phyloP scores from a whole-genome alignment of 176 grass and related monocot genomes.

The Bolboschoenus planiculmis region DNA sequence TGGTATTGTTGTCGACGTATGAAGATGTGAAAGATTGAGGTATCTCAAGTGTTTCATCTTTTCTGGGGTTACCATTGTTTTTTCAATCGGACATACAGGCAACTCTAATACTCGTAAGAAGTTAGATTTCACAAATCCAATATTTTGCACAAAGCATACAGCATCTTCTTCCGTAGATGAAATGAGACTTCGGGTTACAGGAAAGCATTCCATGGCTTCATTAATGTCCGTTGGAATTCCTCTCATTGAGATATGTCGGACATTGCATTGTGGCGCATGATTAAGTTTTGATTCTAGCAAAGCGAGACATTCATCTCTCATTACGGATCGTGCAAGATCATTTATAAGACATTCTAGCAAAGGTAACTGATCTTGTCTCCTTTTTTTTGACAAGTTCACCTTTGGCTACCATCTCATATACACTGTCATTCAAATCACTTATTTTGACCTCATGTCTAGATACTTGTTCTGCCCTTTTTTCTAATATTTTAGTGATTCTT shows the following conservation, averaged over 20 bases:
- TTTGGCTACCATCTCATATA: no score
- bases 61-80: background rate
- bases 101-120: background rate
- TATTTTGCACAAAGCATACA: background rate
- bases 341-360: slow-evolving; percentile 22
- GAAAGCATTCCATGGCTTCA: background rate
- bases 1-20: background rate
- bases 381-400: no score
- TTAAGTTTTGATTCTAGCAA: background rate
- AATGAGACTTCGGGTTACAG: background rate
- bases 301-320: background rate
- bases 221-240: background rate
- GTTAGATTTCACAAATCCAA: slow-evolving; percentile 18
- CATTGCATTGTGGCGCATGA: background rate
- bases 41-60: slow-evolving; percentile 25
- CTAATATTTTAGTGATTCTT: no score
- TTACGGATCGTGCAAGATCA: slow-evolving; percentile 8
- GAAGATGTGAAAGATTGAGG: background rate
- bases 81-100: background rate
- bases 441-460: no score
- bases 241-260: background rate
- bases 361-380: no score
- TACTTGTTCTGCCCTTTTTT: no score
- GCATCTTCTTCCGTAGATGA: background rate
- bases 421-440: no score